Percentiles rank a stretch among this genome's conserved stretches.
Evolutionary conservation across 345 rosid genomes (phyloP).

Genomic region (Gossypium ekmanianum): DNA sequence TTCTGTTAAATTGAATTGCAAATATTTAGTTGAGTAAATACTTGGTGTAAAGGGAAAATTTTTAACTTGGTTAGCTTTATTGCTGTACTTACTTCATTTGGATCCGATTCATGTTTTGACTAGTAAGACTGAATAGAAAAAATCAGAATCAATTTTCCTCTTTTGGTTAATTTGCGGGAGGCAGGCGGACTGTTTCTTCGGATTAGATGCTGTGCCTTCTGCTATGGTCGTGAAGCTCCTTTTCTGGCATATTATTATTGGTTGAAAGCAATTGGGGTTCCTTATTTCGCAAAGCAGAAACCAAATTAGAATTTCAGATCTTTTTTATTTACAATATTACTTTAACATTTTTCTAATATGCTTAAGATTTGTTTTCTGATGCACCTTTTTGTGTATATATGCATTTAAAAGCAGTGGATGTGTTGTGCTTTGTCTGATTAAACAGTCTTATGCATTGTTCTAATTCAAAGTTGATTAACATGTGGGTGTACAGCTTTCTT

Average conservation of each 20-base stretch:
- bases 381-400: neutral
- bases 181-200: neutral
- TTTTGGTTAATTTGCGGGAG: neutral
- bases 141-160: neutral
- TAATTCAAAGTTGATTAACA: neutral
- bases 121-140: neutral
- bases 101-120: neutral
- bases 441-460: neutral
- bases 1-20: neutral
- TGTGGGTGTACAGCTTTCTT: neutral
- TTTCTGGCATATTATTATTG: conserved; percentile 1
- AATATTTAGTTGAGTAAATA: neutral
- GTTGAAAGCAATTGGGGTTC: neutral
- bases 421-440: neutral
- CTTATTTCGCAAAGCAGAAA: neutral
- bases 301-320: neutral
- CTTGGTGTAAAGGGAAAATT: neutral
- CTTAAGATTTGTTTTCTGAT: neutral
- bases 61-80: neutral
- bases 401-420: neutral
- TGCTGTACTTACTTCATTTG: neutral
- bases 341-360: neutral
- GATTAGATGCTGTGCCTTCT: neutral
- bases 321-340: no score
- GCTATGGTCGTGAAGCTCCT: neutral